phyloP scores from a whole-genome alignment of 805 yeast species.

The Zygoascus flipseniorum region DNA sequence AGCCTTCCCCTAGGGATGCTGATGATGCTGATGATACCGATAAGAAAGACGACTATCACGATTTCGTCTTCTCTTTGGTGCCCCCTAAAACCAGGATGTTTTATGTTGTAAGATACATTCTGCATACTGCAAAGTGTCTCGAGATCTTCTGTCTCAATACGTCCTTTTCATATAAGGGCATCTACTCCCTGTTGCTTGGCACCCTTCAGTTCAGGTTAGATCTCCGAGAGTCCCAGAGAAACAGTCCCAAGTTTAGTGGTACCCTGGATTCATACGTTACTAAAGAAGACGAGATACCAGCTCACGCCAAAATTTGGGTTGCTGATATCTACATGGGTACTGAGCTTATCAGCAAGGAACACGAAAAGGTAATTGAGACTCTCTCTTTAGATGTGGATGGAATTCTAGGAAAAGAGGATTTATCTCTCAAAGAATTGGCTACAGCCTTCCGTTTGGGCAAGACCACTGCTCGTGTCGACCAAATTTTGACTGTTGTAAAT shows the following conservation, averaged over 20 bases:
- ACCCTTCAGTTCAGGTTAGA: conserved; percentile 23
- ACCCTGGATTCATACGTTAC: conserved; percentile 26
- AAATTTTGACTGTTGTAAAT: conserved; percentile 13
- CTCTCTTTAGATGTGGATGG: conserved; percentile 24
- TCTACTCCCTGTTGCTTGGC: conserved; percentile 24
- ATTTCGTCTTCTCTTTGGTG: conserved; percentile 16
- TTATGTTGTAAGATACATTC: conserved; percentile 13
- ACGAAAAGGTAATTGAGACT: conserved; percentile 26
- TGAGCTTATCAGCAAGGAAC: conserved; percentile 22
- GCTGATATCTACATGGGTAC: conserved; percentile 26
- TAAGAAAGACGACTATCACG: conserved; percentile 3
- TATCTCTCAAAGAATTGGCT: conserved; percentile 27
- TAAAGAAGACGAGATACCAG: conserved; percentile 24
- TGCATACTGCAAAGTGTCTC: conserved; percentile 18
- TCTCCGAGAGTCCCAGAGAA: conserved; percentile 17
- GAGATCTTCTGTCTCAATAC: conserved; percentile 22
- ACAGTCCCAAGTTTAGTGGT: conserved; percentile 23
- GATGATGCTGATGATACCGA: background rate
- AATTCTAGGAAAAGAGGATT: conserved; percentile 22
- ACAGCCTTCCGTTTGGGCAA: conserved; percentile 24
- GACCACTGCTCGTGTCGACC: conserved; percentile 18
- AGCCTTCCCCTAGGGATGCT: background rate
- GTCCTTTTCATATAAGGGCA: conserved; percentile 19
- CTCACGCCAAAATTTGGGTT: conserved; percentile 19
- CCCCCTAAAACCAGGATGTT: conserved; percentile 18